These are phyloP conservation scores for Phaseolus lunatus DNA, from an alignment of 306 rosid species.

Conservation along the genomic window DNA sequence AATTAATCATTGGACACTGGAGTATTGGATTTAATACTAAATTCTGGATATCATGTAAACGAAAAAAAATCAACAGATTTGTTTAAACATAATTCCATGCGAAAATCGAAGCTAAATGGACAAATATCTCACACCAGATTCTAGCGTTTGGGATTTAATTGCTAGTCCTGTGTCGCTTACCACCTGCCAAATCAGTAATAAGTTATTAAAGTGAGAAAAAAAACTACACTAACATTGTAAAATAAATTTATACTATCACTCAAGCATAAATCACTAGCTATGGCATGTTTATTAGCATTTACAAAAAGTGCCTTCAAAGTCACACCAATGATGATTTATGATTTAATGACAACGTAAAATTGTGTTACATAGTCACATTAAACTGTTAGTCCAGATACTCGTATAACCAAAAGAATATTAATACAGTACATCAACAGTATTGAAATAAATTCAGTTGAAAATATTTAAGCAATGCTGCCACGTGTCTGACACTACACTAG, in stretches of 20 bases:
- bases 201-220: constrained; percentile 35
- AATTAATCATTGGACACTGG: constrained; percentile 33
- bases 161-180: constrained; percentile 47
- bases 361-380: too few species aligned
- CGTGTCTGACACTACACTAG: constrained; percentile 34
- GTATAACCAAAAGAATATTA: constrained; percentile 9
- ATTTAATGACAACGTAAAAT: too few species aligned
- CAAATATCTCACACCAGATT: constrained; percentile 49
- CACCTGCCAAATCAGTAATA: constrained; percentile 59
- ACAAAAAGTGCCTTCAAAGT: too few species aligned
- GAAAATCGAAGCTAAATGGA: constrained; percentile 43
- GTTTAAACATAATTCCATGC: constrained; percentile 42
- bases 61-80: constrained; percentile 44
- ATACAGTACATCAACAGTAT: not conserved
- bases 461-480: constrained; percentile 10
- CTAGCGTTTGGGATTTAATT: constrained; percentile 45
- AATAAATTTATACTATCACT: too few species aligned
- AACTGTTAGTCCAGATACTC: not conserved
- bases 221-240: too few species aligned
- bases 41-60: constrained; percentile 37
- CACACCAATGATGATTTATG: too few species aligned
- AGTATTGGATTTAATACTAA: constrained; percentile 34
- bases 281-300: too few species aligned
- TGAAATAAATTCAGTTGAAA: constrained; percentile 21
- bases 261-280: too few species aligned